phyloP scores from a whole-genome alignment of 805 yeast genomes.

The Ogataea wickerhamii region DNA sequence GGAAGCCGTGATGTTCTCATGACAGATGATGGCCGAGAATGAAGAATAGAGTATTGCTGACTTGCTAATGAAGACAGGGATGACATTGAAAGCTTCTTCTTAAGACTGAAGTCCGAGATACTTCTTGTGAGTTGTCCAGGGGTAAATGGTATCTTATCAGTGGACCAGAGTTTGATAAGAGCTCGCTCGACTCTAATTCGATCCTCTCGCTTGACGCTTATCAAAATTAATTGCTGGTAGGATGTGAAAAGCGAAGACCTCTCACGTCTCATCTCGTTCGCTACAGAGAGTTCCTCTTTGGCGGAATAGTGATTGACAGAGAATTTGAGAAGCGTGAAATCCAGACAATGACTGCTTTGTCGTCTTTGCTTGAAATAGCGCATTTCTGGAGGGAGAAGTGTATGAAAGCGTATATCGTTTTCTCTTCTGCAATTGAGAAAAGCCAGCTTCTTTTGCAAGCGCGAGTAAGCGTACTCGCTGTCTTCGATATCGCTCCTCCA shows the following conservation, averaged over 20 bases:
- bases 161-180: constrained; percentile 32
- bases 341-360: constrained; percentile 22
- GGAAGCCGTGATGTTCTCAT: constrained; percentile 9
- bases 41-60: constrained; percentile 8
- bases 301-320: constrained; percentile 11
- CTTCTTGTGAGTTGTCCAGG: constrained; percentile 15
- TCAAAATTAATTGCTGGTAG: constrained; percentile 1
- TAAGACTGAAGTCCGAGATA: constrained; percentile 17
- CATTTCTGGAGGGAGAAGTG: constrained; percentile 15
- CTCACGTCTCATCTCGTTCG: constrained; percentile 8
- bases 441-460: constrained; percentile 15
- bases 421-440: constrained; percentile 7
- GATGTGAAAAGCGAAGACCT: constrained; percentile 1
- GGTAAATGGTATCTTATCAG: constrained; percentile 26
- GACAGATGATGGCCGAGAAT: constrained; percentile 8
- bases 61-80: constrained; percentile 13
- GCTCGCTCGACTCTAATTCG: constrained; percentile 26
- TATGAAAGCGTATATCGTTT: constrained; percentile 13
- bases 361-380: constrained; percentile 10
- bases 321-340: constrained; percentile 22
- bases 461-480: constrained; percentile 28
- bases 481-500: constrained; percentile 32
- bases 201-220: constrained; percentile 17
- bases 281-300: constrained; percentile 8
- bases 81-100: constrained; percentile 17